Conservation (phyloP, 768 basidiomycete genomes). For the Trametes sanguinea region DNA sequence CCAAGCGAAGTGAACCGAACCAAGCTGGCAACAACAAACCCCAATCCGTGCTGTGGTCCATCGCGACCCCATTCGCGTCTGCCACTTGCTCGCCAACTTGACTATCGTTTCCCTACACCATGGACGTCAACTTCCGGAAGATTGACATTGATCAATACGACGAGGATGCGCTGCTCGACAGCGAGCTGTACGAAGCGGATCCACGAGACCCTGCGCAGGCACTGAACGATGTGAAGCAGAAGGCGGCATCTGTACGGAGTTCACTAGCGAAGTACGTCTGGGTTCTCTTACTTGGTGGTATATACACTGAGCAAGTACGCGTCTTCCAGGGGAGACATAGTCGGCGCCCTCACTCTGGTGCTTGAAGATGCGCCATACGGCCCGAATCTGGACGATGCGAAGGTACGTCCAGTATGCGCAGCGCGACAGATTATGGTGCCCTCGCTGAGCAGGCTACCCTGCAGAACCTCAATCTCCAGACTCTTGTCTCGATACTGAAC, state of each 20-base stretch:
- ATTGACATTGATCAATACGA: constrained; percentile 94
- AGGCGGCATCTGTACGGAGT: constrained; percentile 69
- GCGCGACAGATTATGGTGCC: neutral
- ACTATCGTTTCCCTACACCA: constrained; percentile 8
- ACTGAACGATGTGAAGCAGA: constrained; percentile 74
- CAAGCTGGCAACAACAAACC: neutral
- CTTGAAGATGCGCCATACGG: constrained; percentile 89
- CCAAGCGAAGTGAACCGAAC: neutral
- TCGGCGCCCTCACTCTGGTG: constrained; percentile 68
- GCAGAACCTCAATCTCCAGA: constrained; percentile 77
- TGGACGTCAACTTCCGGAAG: constrained; percentile 76
- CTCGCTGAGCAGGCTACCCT: neutral
- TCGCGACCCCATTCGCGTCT: neutral
- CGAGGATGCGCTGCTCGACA: constrained; percentile 84
- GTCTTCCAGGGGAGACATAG: constrained; percentile 66
- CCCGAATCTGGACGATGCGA: constrained; percentile 83
- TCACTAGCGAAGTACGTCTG: constrained; percentile 68
- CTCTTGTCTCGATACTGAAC: constrained; percentile 87
- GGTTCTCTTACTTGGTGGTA: neutral
- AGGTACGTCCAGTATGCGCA: constrained; percentile 51
- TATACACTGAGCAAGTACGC: neutral
- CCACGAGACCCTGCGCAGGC: constrained; percentile 76
- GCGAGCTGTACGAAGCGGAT: constrained; percentile 86
- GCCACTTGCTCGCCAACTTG: neutral
- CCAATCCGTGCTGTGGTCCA: neutral